Evolutionary conservation across 805 yeast genomes (phyloP), one percentile per base, ranked within the genome.

Genomic region (Lipomyces spencermartinsiae): DNA sequence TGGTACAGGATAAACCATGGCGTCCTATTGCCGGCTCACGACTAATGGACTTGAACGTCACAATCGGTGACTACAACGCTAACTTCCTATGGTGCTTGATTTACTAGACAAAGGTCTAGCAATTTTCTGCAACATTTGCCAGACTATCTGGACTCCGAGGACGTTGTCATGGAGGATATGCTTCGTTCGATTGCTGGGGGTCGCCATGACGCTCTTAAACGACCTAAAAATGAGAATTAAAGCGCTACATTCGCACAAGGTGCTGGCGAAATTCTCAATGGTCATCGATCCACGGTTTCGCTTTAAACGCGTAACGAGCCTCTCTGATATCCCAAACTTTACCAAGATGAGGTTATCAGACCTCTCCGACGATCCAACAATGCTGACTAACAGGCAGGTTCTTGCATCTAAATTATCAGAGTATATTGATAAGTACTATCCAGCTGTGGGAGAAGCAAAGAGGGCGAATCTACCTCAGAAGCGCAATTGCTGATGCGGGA

Each of bases 231-330:
- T 51, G 55, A 4, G 55, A 51, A 25, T 51, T 51, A 51, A 49
- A 51, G 55, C 55, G 31, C 55, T 51, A 25, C 25, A 51, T 19
- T 51, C 55, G 31, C 55, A 51, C 55, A 51, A 51, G 5, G 31
- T 51, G 29, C 55, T 51, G 55, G 55, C 55, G 31, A 25, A 51
- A 51, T 51, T 16, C 14, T 4, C 31, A 19, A 51, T 16, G 55
- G 55, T 51, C 14, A 51, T 51, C 55, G 55, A 51, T 51, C 55
- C 55, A 51, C 55, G 55, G 55, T 51, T 51, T 51, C 55, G 25
- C 31, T 51, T 51, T 25, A 51, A 51, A 51, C 55, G 25, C 31
- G 25, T 14, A 9, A 51, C 31, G 12, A 25, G 55, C 55, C 31
- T 51, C 55, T 51, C 55, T 4, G 31, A 51, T 25, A 51, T 22